phyloP scores from a whole-genome alignment of 805 yeast species.

The Cephaloascus albidus region DNA sequence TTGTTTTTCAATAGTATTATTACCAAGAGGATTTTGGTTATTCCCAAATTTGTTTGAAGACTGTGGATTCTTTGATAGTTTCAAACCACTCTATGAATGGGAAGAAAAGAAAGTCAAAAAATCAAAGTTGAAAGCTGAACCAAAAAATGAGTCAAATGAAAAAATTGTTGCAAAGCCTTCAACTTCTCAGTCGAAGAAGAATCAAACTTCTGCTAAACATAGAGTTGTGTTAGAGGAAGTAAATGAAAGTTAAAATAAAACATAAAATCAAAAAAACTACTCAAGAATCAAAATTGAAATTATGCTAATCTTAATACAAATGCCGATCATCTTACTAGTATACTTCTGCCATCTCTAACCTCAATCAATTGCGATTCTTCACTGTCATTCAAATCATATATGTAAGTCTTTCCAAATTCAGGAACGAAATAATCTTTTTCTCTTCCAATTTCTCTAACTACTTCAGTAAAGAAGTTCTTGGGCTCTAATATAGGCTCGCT shows the following conservation, averaged over 20 bases:
- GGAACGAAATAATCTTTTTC: conserved; percentile 47
- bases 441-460: conserved; percentile 32
- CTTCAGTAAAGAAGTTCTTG: conserved; percentile 41
- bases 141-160: conserved; percentile 14
- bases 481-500: conserved; percentile 88
- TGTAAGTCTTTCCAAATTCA: conserved; percentile 64
- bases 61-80: conserved; percentile 88
- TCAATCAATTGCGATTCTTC: conserved; percentile 7
- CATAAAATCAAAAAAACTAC: too few relatives aligned
- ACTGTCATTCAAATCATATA: conserved; percentile 28
- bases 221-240: conserved; percentile 19
- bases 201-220: conserved; percentile 9
- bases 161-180: background rate
- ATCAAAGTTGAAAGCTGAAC: too few relatives aligned
- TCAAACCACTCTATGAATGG: conserved; percentile 84
- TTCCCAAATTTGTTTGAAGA: conserved; percentile 95
- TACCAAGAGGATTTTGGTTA: conserved; percentile 82
- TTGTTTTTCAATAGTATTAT: conserved; percentile 43
- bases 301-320: too few relatives aligned
- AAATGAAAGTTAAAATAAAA: conserved; percentile 9
- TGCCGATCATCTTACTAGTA: conserved; percentile 11
- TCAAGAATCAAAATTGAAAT: too few relatives aligned
- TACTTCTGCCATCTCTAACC: conserved; percentile 18
- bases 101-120: conserved; percentile 33
- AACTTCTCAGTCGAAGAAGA: background rate